Percentiles rank a stretch among this genome's conserved stretches.
phyloP scores from a whole-genome alignment of 345 rosid genomes.

The Xanthoceras sorbifolium region DNA sequence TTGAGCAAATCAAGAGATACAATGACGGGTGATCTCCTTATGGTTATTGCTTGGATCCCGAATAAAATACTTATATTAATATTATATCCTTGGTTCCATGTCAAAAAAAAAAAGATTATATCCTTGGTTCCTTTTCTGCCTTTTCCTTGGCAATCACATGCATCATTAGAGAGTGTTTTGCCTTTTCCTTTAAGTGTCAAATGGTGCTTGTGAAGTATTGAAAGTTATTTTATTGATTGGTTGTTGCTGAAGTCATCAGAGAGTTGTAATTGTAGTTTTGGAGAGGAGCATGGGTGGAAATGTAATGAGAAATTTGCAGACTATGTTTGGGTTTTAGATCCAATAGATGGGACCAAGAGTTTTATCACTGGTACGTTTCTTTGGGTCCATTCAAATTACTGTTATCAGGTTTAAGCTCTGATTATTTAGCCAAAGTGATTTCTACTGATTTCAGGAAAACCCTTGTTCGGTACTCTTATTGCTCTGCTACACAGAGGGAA shows the following conservation, averaged over 20 bases:
- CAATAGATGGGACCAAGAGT: constrained; percentile 96
- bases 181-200: background rate
- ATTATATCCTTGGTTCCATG: background rate
- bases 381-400: background rate
- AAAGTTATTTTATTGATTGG: constrained; percentile 9
- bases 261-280: constrained; percentile 58
- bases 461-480: constrained; percentile 87
- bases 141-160: background rate
- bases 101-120: no score
- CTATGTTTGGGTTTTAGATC: constrained; percentile 97
- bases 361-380: constrained; percentile 72
- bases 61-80: background rate
- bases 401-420: constrained; percentile 5
- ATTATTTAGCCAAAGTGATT: constrained; percentile 13
- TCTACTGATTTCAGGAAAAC: constrained; percentile 67
- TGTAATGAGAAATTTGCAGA: constrained; percentile 76
- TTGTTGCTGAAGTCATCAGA: constrained; percentile 18
- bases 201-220: background rate
- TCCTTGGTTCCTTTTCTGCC: background rate
- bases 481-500: constrained; percentile 73
- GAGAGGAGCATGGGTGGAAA: constrained; percentile 98
- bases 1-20: background rate
- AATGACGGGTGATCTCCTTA: background rate
- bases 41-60: background rate
- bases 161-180: background rate